Base-by-base conservation (phyloP, 352 stramenopile genomes). In the Globisporangium okanoganense region DNA sequence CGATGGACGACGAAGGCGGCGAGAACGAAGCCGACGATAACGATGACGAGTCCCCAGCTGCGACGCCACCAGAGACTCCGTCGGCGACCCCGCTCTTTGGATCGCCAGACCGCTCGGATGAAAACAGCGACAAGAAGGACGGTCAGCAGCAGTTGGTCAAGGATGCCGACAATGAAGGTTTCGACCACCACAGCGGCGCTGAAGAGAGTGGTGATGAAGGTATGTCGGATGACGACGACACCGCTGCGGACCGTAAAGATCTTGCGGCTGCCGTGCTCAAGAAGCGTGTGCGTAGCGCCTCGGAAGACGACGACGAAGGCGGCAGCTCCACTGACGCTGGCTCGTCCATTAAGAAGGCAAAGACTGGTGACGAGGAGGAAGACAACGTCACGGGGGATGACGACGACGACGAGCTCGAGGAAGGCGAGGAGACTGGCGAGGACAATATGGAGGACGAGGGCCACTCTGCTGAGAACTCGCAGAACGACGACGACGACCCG, bases 61-160 rank as follows among this genome's bases (percentile, higher is more conserved):
- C 76, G 8, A 90, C 81, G 2, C 83, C 83, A 36, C 66, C 73
- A 0, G 83, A 93, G 50, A 91, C 84, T 20, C 84, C 84, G 8
- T 83, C 73, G 0, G 75, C 78, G 50, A 92, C 84, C 38, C 84
- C 84, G 14, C 31, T 93, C 31, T 90, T 84, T 67, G 83, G 83
- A 8, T 90, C 79, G 0, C 84, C 79, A 24, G 67, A 78, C 40
- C 72, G 69, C 2, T 63, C 71, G 38, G 62, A 79, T 24, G 78
- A 80, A 56, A 72, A 79, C 25, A 67, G 73, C 18, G 65, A 75
- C 12, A 68, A 82, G n/a, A 67, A 78, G 16, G 70, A 86, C 27
- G 29, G 18, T 5, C 22, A 33, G 24, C 14, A 47, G 31, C 29
- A 5, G 56, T 55, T 24, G 71, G 65, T 14, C 70, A 72, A 56